Percentiles rank a stretch among this genome's conserved stretches.
Evolutionary conservation across 2,329 filamentous ascomycete species (phyloP).

Genomic region (Elsinoe necatrix): DNA sequence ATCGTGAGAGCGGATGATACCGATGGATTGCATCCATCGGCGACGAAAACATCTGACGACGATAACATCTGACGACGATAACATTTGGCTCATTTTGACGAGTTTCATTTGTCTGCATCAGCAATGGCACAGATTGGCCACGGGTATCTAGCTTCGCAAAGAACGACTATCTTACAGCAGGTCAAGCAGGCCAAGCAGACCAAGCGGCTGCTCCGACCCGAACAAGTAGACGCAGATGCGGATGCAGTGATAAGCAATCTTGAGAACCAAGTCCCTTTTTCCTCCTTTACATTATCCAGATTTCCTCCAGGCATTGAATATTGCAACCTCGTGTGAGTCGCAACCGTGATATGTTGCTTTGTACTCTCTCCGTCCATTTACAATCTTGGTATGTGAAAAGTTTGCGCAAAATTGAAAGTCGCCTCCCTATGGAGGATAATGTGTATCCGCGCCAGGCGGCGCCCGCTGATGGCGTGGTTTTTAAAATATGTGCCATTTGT

Average conservation of each 20-base stretch:
- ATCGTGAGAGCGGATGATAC: too few species aligned
- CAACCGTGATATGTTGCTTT: not conserved
- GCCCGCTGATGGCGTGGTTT: not conserved
- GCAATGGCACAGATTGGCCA: not conserved
- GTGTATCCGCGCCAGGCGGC: slow-evolving; percentile 1
- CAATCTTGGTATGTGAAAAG: not conserved
- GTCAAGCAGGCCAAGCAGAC: not conserved
- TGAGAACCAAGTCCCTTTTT: not conserved
- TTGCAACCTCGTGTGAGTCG: not conserved
- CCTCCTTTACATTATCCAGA: slow-evolving; percentile 2
- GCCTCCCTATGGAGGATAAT: not conserved
- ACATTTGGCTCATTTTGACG: not conserved
- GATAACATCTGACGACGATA: too few species aligned
- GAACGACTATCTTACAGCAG: slow-evolving; percentile 13
- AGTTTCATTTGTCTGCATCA: slow-evolving; percentile 5
- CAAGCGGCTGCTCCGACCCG: not conserved
- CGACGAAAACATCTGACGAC: too few species aligned
- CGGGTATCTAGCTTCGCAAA: slow-evolving; percentile 13
- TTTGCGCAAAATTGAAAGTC: not conserved
- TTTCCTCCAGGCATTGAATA: not conserved
- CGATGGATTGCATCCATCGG: too few species aligned
- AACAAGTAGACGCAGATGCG: not conserved
- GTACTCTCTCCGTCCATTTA: slow-evolving; percentile 1
- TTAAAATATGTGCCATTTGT: not conserved
- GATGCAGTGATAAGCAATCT: not conserved